These are phyloP conservation scores for Fusarium sp. DNA, from an alignment of 2,329 filamentous ascomycete species.

Conservation along the genomic window DNA sequence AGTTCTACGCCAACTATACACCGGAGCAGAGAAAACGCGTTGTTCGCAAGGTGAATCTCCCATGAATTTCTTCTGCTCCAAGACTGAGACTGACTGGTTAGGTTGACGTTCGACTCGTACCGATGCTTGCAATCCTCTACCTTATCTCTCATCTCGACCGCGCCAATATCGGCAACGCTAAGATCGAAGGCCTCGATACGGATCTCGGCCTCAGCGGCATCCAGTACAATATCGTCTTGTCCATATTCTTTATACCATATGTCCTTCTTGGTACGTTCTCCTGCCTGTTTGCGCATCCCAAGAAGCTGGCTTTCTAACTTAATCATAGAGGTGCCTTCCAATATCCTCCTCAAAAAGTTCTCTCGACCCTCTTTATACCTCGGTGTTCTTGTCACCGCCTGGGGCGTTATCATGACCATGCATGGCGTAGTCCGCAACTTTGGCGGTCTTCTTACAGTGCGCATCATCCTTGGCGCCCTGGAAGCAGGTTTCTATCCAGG, in stretches of 20 bases:
- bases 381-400: not conserved
- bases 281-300: too few species aligned
- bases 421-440: not conserved
- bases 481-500: not conserved
- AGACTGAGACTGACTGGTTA: not conserved
- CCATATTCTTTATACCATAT: not conserved
- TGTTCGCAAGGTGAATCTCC: not conserved
- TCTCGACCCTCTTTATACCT: not conserved
- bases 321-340: not conserved
- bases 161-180: conserved; percentile 68
- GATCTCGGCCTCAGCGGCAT: not conserved
- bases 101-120: conserved; percentile 48
- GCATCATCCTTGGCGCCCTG: not conserved
- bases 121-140: conserved; percentile 71
- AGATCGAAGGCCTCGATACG: conserved; percentile 58
- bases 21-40: not conserved
- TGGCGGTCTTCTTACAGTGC: not conserved
- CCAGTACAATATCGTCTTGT: conserved; percentile 1
- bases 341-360: not conserved
- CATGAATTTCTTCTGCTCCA: not conserved
- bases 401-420: not conserved
- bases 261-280: not conserved
- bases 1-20: conserved; percentile 31
- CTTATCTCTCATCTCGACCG: conserved; percentile 71
- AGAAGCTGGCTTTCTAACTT: too few species aligned